Base-by-base conservation (phyloP, 148 eudicot species). In the Heliosperma pusillum region DNA sequence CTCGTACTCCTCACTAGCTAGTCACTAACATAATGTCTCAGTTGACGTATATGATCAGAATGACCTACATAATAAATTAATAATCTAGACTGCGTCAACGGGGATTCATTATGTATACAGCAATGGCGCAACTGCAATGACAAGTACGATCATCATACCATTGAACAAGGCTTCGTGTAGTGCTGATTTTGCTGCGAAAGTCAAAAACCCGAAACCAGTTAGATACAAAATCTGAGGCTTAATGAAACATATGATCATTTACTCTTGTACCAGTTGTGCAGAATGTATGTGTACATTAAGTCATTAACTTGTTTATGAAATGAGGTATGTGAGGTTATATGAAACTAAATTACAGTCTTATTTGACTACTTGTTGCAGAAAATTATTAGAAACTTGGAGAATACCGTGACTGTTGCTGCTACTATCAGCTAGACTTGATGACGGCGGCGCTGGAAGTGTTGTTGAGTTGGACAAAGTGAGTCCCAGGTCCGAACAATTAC, bases 401-500 rank as follows among this genome's bases (percentile, higher is more conserved):
- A 25, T 71, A 77, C 80, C 80, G 10, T 61, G 63, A 33, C 52
- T 74, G 77, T 12, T 77, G 64, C 36, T 72, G 27, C 74, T 22
- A 4, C 20, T 70, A 62, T 74, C 82, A 24, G 77, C 40, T 7
- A 63, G 21, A 75, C 47, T 79, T 36, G 78, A 78, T 24, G 82
- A 78, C 10, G 82, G 82, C 17, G 78, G 50, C 24, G 65, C 26
- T 17, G 84, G 36, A 71, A 82, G 50, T 21, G 78, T 71, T 5
- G 90, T 26, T 62, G 33, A 30, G 77, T 86, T 85, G 33, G 16
- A 15, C 29, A 83, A 0, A 53, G 72, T 1, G 52, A 90, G 76
- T 52, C 91, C 95, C 42, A 88, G 80, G 40, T 13, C 30, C 0
- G 83, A 47, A 77, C 91, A 90, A 68, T 90, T 89, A 26, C 71